Evolutionary conservation across 1,284 basidiomycete species (phyloP), one percentile per base, ranked within the genome.

Genomic region (Sanghuangporus weigelae): DNA sequence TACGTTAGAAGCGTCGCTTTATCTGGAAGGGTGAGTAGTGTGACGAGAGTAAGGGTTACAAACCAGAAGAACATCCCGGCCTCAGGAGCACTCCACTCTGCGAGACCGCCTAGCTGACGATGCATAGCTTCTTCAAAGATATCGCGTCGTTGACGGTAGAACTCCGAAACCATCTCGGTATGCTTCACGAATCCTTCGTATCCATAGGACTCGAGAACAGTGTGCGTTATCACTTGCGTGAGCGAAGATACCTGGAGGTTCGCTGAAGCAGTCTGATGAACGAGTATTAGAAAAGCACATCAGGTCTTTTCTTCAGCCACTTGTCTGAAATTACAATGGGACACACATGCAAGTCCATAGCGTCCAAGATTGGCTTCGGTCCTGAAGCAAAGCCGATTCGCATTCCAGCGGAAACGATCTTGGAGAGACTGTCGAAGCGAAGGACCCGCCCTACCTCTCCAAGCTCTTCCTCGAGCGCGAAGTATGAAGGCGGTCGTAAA

Each of bases 31-130:
- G 6, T n/a, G 16, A 21, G 16, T 46, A n/a, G 4, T 16, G 16
- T 7, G 44, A 16, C 19, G 3, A 19, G 4, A 4, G 59, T 57
- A 64, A 44, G 57, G 58, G 57, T 51, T 58, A 79, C 85, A 65
- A 71, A 90, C 92, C 92, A 95, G 71, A 93, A 85, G 77, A 95
- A 95, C 90, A 95, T 91, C 67, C 95, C 95, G 2, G 95, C 92
- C 59, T 93, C 88, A 0, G 96, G 96, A 0, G 82, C 80, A 48
- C 79, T 84, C 95, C 95, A 98, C 68, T 89, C 87, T 4, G 87
- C 93, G 23, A 95, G 76, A 1, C 86, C 92, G 61, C 78, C 79
- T 36, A 98, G 81, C 71, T 96, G 83, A 71, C 82, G 84, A 63
- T 82, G 78, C 74, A 95, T 89, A 39, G 89, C 87, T 1, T 75